Conservation (phyloP, 2,329 filamentous ascomycete species). For the Pleoardoris graminearum region DNA sequence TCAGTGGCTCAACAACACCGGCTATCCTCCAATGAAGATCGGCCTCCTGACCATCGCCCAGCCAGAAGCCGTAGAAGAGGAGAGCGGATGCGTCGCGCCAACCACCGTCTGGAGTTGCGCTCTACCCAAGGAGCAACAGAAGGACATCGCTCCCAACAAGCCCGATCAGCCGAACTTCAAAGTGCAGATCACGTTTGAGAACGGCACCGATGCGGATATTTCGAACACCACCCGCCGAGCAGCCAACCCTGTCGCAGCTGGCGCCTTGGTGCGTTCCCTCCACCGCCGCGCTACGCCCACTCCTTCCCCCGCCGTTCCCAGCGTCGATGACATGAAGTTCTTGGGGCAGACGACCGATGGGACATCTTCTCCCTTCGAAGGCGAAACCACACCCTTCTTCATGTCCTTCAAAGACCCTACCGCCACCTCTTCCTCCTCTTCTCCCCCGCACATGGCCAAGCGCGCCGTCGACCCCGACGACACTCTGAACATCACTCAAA, state of each 20-base stretch:
- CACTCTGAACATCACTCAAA: conserved; percentile 50
- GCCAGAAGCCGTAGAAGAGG: conserved; percentile 66
- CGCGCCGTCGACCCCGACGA: conserved; percentile 36
- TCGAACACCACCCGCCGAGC: conserved; percentile 55
- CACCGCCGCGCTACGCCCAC: conserved; percentile 39
- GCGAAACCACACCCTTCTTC: conserved; percentile 87
- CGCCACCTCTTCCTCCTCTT: conserved; percentile 16
- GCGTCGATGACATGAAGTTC: conserved; percentile 74
- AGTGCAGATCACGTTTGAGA: conserved; percentile 69
- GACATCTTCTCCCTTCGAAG: conserved; percentile 70
- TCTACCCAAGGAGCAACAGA: conserved; percentile 76
- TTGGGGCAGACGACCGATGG: conserved; percentile 84
- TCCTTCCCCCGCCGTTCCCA: conserved; percentile 62
- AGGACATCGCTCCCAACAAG: conserved; percentile 63
- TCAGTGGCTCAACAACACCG: conserved; percentile 81
- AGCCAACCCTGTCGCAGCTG: conserved; percentile 59
- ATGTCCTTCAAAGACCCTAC: conserved; percentile 66
- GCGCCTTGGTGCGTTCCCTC: conserved; percentile 40
- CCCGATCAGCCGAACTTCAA: conserved; percentile 76
- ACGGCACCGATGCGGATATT: conserved; percentile 49
- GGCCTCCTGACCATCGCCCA: conserved; percentile 79
- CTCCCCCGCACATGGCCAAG: conserved; percentile 38
- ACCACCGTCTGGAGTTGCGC: conserved; percentile 84
- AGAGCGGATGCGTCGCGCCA: conserved; percentile 71
- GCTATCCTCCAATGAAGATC: conserved; percentile 83